Evolutionary conservation across 2,329 filamentous ascomycete genomes (phyloP).

Genomic region (Zalaria sp.): DNA sequence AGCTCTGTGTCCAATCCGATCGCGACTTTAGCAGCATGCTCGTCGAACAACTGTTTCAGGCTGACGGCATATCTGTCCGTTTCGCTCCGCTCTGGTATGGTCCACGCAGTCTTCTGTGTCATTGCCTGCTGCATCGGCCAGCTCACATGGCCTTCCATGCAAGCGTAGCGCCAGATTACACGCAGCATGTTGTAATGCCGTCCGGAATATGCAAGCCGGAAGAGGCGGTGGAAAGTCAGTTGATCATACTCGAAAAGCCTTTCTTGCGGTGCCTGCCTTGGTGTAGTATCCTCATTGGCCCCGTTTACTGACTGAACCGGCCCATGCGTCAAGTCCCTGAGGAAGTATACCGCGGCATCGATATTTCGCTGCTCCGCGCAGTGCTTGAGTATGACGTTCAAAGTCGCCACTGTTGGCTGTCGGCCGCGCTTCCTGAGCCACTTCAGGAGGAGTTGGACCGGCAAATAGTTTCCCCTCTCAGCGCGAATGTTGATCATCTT

Average conservation of each 20-base stretch:
- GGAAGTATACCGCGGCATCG: neutral
- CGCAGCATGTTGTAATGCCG: conserved; percentile 15
- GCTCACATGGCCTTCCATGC: conserved; percentile 11
- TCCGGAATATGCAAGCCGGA: conserved; percentile 11
- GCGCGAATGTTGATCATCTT: conserved; percentile 9
- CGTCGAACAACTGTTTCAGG: no score
- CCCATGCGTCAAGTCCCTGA: neutral
- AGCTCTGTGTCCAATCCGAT: no score
- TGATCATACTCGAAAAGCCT: neutral
- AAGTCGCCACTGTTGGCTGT: conserved; percentile 6
- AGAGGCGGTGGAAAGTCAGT: conserved; percentile 10
- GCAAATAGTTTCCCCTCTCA: conserved; percentile 7
- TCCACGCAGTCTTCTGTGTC: conserved; percentile 3
- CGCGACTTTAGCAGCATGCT: no score
- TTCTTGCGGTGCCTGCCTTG: neutral
- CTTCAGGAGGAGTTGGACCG: conserved; percentile 10
- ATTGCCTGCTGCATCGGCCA: conserved; percentile 6
- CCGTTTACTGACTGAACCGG: no score
- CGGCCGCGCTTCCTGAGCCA: conserved; percentile 6
- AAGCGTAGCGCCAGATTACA: conserved; percentile 20
- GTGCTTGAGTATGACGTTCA: conserved; percentile 13
- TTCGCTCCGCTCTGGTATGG: no score
- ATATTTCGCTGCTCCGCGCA: conserved; percentile 6
- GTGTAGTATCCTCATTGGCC: neutral
- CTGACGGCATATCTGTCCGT: no score